phyloP scores from a whole-genome alignment of 169 alveolate species.

The Plasmodium chabaudi region DNA sequence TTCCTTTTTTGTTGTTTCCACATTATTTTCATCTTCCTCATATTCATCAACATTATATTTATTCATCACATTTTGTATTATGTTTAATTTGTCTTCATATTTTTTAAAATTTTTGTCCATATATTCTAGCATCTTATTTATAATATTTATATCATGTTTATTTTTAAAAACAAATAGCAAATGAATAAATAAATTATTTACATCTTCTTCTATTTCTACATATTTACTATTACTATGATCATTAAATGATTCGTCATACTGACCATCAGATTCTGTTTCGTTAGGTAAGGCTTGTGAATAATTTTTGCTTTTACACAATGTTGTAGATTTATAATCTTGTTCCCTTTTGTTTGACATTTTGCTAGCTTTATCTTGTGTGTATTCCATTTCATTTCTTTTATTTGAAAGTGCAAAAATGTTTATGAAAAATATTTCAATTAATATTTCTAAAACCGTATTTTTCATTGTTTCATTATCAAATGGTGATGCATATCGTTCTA shows the following conservation, averaged over 20 bases:
- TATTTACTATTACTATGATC: constrained; percentile 8
- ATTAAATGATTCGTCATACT: not conserved
- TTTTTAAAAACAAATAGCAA: constrained; percentile 44
- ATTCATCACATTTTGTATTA: not conserved
- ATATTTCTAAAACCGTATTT: constrained; percentile 36
- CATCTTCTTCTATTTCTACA: constrained; percentile 25
- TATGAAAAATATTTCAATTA: constrained; percentile 60
- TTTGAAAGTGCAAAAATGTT: constrained; percentile 37
- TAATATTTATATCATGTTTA: constrained; percentile 56
- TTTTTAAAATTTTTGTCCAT: constrained; percentile 43
- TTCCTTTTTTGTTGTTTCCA: no score
- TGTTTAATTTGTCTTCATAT: constrained; percentile 32
- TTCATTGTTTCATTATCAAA: constrained; percentile 70
- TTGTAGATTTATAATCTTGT: not conserved
- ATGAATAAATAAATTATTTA: constrained; percentile 42
- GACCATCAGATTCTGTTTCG: constrained; percentile 7
- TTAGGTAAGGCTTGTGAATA: not conserved
- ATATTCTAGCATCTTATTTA: constrained; percentile 59
- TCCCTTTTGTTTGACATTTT: not conserved
- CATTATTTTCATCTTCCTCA: no score
- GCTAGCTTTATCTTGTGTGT: not conserved
- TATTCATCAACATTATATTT: not conserved
- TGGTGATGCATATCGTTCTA: constrained; percentile 66
- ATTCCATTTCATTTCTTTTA: not conserved
- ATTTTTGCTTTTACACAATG: not conserved